A percentile compares a stretch with the other conserved stretches of the same genome.
These are phyloP conservation scores for Desmodesmus armatus DNA, from an alignment of 139 green algal genomes.

Conservation along the genomic window DNA sequence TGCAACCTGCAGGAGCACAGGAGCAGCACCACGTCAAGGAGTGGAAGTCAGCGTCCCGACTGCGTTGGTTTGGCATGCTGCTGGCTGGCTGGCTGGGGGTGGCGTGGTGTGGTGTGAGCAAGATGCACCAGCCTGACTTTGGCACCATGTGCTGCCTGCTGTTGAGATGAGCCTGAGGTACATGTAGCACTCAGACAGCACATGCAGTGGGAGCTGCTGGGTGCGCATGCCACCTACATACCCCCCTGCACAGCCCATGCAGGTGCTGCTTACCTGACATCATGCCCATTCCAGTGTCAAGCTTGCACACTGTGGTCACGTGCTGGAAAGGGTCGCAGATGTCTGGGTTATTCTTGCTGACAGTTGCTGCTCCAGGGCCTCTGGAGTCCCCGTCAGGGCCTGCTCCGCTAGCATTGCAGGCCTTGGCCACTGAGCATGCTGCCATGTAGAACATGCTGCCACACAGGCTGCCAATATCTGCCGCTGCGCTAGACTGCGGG, in stretches of 20 bases:
- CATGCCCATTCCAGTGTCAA: conserved; percentile 37
- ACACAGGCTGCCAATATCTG: conserved; percentile 21
- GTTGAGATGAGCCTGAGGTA: no score
- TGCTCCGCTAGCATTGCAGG: conserved; percentile 26
- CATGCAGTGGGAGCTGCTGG: no score
- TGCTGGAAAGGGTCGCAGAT: conserved; percentile 40
- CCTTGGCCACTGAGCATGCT: conserved; percentile 23
- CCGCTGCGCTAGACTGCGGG: not conserved
- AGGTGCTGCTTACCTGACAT: conserved; percentile 33
- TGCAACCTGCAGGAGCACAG: conserved; percentile 13
- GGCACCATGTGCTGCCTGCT: no score
- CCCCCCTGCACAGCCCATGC: no score
- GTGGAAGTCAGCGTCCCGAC: no score
- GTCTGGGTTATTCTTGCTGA: conserved; percentile 13
- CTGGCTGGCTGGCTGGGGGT: no score
- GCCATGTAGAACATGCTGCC: conserved; percentile 39
- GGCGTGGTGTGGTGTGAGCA: no score
- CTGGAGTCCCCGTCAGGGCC: not conserved
- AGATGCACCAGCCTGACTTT: no score
- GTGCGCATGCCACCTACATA: no score
- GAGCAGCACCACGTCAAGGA: not conserved
- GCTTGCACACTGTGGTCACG: conserved; percentile 31
- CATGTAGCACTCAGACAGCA: no score
- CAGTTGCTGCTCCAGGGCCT: not conserved
- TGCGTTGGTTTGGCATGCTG: no score